Evolutionary conservation across 2,329 filamentous ascomycete genomes (phyloP).

Genomic region (Allantophomopsis lycopodina): DNA sequence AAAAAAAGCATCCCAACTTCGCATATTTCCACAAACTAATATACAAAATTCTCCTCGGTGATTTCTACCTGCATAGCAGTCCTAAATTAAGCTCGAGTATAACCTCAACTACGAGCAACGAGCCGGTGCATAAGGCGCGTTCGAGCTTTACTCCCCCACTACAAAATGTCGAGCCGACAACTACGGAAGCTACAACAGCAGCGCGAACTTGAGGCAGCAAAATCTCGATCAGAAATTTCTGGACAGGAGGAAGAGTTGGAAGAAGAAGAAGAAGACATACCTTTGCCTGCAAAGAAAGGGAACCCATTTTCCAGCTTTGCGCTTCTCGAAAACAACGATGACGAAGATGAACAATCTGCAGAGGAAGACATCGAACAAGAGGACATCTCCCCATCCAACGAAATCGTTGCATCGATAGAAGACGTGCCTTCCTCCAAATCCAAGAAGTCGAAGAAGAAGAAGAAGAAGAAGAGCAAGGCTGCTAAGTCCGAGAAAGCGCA

Average conservation of each 20-base stretch:
- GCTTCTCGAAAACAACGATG: conserved; percentile 23
- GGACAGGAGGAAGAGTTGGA: conserved; percentile 14
- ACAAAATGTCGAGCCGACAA: conserved; percentile 19
- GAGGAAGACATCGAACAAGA: conserved; percentile 17
- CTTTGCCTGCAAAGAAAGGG: conserved; percentile 22
- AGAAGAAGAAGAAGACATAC: conserved; percentile 14
- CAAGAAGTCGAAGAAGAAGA: conserved; percentile 50
- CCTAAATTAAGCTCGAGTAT: too few species aligned
- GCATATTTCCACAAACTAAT: too few species aligned
- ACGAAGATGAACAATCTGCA: conserved; percentile 19
- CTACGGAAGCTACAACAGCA: conserved; percentile 20
- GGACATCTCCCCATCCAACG: conserved; percentile 19
- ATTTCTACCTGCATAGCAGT: too few species aligned
- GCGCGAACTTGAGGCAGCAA: conserved; percentile 15
- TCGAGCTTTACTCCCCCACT: conserved; percentile 18
- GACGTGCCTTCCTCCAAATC: conserved; percentile 21
- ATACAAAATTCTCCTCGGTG: too few species aligned
- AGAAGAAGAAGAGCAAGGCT: conserved; percentile 29
- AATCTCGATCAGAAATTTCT: conserved; percentile 6
- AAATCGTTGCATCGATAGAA: conserved; percentile 14
- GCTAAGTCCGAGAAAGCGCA: conserved; percentile 6
- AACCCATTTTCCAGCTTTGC: conserved; percentile 41
- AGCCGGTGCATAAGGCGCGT: too few species aligned
- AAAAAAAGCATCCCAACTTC: too few species aligned
- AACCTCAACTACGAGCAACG: too few species aligned